These are phyloP conservation scores for Rhizophagus clarus DNA, from an alignment of 192 early-diverging fungal genomes.

Conservation along the genomic window DNA sequence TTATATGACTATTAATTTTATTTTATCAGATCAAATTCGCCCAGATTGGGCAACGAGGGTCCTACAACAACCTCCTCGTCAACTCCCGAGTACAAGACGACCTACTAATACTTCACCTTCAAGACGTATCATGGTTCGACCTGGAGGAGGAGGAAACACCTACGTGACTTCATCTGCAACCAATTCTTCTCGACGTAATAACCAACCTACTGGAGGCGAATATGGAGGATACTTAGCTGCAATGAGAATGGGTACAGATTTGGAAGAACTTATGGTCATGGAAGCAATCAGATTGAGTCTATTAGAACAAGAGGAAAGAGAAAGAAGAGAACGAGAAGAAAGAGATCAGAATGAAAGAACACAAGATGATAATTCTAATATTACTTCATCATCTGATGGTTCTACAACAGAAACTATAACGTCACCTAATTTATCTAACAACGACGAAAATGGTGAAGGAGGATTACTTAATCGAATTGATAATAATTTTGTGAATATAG, in stretches of 20 bases:
- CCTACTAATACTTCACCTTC: constrained; percentile 42
- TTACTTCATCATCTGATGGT: constrained; percentile 9
- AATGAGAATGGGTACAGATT: constrained; percentile 78
- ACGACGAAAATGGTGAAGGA: background rate
- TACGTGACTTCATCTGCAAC: background rate
- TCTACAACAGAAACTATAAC: background rate
- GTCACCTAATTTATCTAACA: background rate
- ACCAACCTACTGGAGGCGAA: constrained; percentile 37
- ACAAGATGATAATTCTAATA: background rate
- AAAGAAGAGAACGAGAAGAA: constrained; percentile 42
- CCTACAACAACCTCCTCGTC: constrained; percentile 8
- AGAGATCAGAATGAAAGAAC: background rate
- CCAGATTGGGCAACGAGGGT: constrained; percentile 62
- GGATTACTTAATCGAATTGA: background rate
- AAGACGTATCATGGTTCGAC: constrained; percentile 9
- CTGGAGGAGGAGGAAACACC: background rate
- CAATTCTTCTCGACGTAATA: constrained; percentile 23
- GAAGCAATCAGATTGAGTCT: constrained; percentile 85
- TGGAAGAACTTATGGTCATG: constrained; percentile 92
- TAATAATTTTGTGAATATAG: background rate
- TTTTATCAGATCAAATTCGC: constrained; percentile 61
- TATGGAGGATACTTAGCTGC: constrained; percentile 63
- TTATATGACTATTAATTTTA: background rate
- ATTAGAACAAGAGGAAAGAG: constrained; percentile 58
- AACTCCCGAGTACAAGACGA: constrained; percentile 39